Conservation (phyloP, 495 filamentous ascomycete genomes). For the Neurospora discreta region DNA sequence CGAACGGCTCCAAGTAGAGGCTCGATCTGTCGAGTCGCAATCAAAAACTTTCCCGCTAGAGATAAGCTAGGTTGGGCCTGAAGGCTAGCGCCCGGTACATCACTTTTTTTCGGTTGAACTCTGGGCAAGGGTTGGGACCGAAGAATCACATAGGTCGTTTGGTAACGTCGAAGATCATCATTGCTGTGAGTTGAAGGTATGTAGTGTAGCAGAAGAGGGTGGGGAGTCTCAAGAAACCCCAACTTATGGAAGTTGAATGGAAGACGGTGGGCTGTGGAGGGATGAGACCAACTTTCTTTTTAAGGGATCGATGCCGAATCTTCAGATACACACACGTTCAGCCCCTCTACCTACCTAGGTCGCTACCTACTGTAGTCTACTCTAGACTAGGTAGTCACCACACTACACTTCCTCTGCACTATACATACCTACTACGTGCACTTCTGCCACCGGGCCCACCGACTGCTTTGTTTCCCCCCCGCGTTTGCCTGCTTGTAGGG, state of each 20-base stretch:
- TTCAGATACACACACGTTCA: background rate
- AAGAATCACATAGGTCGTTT: background rate
- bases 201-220: background rate
- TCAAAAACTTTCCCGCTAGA: background rate
- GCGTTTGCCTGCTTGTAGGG: background rate
- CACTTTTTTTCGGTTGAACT: background rate
- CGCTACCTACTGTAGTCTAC: too few species aligned
- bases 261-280: background rate
- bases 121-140: background rate
- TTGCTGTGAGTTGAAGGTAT: background rate
- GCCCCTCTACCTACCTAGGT: too few species aligned
- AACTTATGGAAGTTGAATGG: background rate
- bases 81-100: background rate
- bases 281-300: background rate
- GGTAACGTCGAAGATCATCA: background rate
- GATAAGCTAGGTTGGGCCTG: background rate
- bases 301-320: background rate
- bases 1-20: background rate
- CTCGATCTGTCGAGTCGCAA: background rate
- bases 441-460: background rate
- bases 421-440: too few species aligned
- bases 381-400: too few species aligned
- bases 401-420: too few species aligned
- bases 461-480: background rate
- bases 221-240: background rate